phyloP scores from a whole-genome alignment of 1,284 basidiomycete genomes.

The Rhizopogon parksii region DNA sequence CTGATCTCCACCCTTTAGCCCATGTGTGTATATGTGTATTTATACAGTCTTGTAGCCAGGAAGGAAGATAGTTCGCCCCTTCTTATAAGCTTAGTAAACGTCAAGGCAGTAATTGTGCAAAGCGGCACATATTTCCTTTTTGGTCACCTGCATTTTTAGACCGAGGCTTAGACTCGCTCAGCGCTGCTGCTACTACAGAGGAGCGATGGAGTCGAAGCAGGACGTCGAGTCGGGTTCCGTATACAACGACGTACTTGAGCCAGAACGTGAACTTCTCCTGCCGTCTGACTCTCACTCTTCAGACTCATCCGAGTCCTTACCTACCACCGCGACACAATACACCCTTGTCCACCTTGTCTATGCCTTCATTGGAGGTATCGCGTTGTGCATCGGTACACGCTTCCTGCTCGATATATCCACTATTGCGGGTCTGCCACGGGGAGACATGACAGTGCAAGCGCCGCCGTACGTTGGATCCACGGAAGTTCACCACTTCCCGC shows the following conservation, averaged over 20 bases:
- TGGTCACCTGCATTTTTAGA: too few species aligned
- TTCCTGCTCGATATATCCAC: constrained; percentile 23
- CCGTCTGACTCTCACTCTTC: neutral
- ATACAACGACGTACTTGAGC: neutral
- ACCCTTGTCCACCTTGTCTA: constrained; percentile 18
- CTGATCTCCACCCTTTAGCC: too few species aligned
- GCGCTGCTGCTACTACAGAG: neutral
- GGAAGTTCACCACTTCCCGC: constrained; percentile 62
- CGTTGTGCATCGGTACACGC: constrained; percentile 16
- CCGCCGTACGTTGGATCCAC: constrained; percentile 67
- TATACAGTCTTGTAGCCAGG: too few species aligned
- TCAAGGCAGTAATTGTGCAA: too few species aligned
- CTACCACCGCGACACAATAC: constrained; percentile 5
- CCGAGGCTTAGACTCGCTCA: too few species aligned
- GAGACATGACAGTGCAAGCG: constrained; percentile 27
- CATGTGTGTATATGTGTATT: too few species aligned
- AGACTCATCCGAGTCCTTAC: neutral
- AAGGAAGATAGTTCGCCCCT: too few species aligned
- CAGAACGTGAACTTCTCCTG: neutral
- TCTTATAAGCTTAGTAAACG: too few species aligned
- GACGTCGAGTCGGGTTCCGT: neutral
- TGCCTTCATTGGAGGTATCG: constrained; percentile 23
- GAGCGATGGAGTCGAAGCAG: neutral
- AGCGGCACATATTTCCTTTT: too few species aligned
- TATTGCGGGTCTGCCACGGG: constrained; percentile 7